Evolutionary conservation across 2,329 filamentous ascomycete genomes (phyloP).

Genomic region (Exophiala spinifera): DNA sequence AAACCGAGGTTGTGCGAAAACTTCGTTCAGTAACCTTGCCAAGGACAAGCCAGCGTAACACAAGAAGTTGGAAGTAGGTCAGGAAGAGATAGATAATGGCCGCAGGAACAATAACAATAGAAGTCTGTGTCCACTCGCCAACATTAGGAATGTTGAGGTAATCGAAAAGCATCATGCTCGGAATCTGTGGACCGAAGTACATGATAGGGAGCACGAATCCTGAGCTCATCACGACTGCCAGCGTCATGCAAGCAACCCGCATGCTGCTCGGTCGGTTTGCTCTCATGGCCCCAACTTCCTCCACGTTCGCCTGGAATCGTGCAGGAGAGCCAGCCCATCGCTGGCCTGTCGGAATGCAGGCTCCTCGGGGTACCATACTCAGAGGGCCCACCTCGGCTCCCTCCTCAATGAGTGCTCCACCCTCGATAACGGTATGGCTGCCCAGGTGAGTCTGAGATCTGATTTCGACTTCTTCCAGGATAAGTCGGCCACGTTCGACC

Average conservation of each 20-base stretch:
- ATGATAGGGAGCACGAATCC: not conserved
- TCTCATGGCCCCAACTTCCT: conserved; percentile 1
- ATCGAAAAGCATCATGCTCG: not conserved
- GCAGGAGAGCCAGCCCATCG: conserved; percentile 1
- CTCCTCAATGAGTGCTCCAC: conserved; percentile 1
- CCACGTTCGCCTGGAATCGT: not conserved
- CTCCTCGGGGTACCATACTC: conserved; percentile 3
- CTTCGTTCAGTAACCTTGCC: not conserved
- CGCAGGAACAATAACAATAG: not conserved
- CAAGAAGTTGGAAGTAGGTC: not conserved
- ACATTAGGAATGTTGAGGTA: not conserved
- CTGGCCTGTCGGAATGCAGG: not conserved
- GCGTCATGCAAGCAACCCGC: not conserved
- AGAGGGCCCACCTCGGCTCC: conserved; percentile 2
- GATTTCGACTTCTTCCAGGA: conserved; percentile 4
- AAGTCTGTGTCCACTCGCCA: not conserved
- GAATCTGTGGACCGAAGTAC: not conserved
- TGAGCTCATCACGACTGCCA: not conserved
- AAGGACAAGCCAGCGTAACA: not conserved
- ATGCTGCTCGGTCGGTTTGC: conserved; percentile 1
- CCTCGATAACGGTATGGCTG: conserved; percentile 2
- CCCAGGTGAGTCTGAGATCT: not conserved
- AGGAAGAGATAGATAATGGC: not conserved
- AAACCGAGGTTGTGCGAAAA: not conserved
- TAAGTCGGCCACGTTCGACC: conserved; percentile 2